Base-by-base conservation (phyloP, 2,329 filamentous ascomycete species). In the Penicillium occitanis region DNA sequence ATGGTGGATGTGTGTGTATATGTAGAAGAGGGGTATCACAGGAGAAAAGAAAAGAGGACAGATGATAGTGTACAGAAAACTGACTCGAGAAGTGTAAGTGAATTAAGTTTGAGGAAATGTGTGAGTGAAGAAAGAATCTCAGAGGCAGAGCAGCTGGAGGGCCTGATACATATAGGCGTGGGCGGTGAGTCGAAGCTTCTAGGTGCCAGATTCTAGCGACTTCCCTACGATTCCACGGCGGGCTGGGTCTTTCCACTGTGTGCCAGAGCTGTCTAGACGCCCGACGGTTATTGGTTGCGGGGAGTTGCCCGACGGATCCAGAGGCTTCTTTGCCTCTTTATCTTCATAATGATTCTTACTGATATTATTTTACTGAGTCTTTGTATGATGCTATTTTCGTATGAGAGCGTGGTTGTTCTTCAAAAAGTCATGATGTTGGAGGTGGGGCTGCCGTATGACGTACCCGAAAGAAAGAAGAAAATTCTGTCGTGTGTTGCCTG, bases 81-180 rank as follows among this genome's bases (percentile, higher is more conserved):
- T 25, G 13, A 51, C 44, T 63, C 33, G 33, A 40, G 60, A 19
- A 46, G n/a, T 46, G 30, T 40, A 30, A 42, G 14, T 25, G 28
- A 33, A 28, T 63, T 30, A 4, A 53, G 17, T n/a, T 53, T 50
- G 53, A 50, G 1, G n/a, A 48, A 33, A 19, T 64, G 58, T 58
- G 37, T 64, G 68, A 57, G 65, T 67, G 51, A 68, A 48, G 62
- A 59, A 61, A 61, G 61, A 51, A 57, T 17, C 0, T 25, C 68
- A 42, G 48, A 50, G 64, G 46, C 61, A 35, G 66, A 64, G 67
- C 22, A 70, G 58, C 48, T 63, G 61, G 51, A 61, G 60, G 66
- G 66, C 70, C 22, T 71, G 70, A 72, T 72, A 76, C 70, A 78
- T 79, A 80, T 79, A 79, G 69, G 61, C 33, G 73, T 71, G 75